phyloP scores from a whole-genome alignment of 768 basidiomycete species.

The Tephrocybe sp. region DNA sequence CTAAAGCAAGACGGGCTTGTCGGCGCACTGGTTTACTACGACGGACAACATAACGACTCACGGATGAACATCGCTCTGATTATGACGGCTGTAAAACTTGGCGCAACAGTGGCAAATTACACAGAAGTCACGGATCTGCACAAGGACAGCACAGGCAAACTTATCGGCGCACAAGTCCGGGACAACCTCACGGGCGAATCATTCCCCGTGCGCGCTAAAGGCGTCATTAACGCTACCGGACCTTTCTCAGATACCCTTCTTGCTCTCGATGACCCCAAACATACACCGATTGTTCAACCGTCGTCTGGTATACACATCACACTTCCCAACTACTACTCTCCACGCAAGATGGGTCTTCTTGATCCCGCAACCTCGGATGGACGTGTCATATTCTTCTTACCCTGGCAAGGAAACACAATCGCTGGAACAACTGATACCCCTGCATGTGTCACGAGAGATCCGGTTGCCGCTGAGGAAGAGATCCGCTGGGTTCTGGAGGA shows the following conservation, averaged over 20 bases:
- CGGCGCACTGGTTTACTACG: constrained; percentile 96
- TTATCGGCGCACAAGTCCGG: constrained; percentile 71
- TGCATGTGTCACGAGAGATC: constrained; percentile 66
- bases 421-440: constrained; percentile 95
- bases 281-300: constrained; percentile 86
- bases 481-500: constrained; percentile 97
- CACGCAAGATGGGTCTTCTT: constrained; percentile 90
- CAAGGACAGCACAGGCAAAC: constrained; percentile 62
- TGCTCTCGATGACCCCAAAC: constrained; percentile 70
- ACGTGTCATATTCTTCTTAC: constrained; percentile 97
- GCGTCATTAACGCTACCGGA: constrained; percentile 95
- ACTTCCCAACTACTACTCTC: constrained; percentile 95
- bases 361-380: constrained; percentile 96
- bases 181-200: constrained; percentile 84
- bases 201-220: constrained; percentile 82
- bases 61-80: constrained; percentile 97
- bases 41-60: constrained; percentile 98
- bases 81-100: constrained; percentile 91
- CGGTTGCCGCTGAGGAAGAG: constrained; percentile 86
- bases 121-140: constrained; percentile 77
- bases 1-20: constrained; percentile 89
- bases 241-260: constrained; percentile 89
- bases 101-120: constrained; percentile 87
- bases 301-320: constrained; percentile 96
- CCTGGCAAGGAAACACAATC: constrained; percentile 97